phyloP scores from a whole-genome alignment of 2,329 filamentous ascomycete species.

The Purpureocillium lavendulum region DNA sequence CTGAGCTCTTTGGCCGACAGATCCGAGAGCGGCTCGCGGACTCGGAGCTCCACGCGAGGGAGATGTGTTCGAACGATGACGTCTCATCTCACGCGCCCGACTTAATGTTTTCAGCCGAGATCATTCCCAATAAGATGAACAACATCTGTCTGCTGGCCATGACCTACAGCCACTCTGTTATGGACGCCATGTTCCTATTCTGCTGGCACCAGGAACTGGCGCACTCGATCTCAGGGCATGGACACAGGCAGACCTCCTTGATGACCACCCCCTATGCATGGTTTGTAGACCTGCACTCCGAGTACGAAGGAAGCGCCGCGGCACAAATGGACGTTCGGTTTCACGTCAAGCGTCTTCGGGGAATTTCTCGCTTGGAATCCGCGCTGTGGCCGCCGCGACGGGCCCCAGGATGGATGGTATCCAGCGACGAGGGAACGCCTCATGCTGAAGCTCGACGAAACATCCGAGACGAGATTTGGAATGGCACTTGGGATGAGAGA shows the following conservation, averaged over 20 bases:
- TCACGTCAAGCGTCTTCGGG: constrained; percentile 21
- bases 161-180: constrained; percentile 25
- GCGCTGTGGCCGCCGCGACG: constrained; percentile 24
- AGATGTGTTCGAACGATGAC: constrained; percentile 12
- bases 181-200: constrained; percentile 24
- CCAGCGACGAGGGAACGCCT: constrained; percentile 15
- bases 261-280: constrained; percentile 18
- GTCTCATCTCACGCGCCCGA: constrained; percentile 9
- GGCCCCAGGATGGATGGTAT: constrained; percentile 25
- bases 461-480: constrained; percentile 18
- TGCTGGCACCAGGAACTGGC: constrained; percentile 24
- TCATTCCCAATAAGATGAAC: constrained; percentile 13
- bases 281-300: constrained; percentile 22
- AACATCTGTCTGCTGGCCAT: constrained; percentile 14
- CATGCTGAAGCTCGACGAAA: constrained; percentile 11
- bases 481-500: constrained; percentile 16
- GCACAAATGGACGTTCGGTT: constrained; percentile 18
- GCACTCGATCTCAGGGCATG: constrained; percentile 14
- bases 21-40: constrained; percentile 14
- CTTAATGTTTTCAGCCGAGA: constrained; percentile 21
- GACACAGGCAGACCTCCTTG: too few relatives aligned
- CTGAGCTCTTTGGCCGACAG: constrained; percentile 15
- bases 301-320: constrained; percentile 18
- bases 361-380: constrained; percentile 21
- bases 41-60: constrained; percentile 12